Evolutionary conservation across 1,139 yeast genomes (phyloP).

Genomic region (Debaryomycetaceae sp.): DNA sequence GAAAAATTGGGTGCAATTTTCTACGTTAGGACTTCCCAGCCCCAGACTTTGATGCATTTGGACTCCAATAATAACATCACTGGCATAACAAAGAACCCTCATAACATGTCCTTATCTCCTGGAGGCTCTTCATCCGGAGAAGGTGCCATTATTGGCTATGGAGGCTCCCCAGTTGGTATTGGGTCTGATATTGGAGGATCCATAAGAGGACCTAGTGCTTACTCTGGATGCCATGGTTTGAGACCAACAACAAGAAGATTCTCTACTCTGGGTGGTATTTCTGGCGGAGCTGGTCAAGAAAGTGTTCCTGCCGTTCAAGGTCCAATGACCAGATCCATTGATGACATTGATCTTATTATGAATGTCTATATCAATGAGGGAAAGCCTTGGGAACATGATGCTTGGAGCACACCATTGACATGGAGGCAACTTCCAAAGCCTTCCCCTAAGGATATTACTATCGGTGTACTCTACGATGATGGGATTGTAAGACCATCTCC

Average conservation of each 20-base stretch:
- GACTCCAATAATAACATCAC: conserved; percentile 40
- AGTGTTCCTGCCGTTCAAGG: conserved; percentile 60
- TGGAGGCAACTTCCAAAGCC: conserved; percentile 58
- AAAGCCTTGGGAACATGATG: conserved; percentile 68
- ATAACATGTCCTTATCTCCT: conserved; percentile 36
- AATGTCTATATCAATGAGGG: conserved; percentile 56
- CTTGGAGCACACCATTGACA: conserved; percentile 51
- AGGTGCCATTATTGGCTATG: conserved; percentile 64
- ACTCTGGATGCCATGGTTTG: conserved; percentile 62
- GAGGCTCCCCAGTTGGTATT: conserved; percentile 63
- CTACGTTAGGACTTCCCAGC: conserved; percentile 45
- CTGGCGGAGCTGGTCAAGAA: conserved; percentile 58
- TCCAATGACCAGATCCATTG: conserved; percentile 58
- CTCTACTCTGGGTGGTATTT: conserved; percentile 47
- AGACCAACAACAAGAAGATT: conserved; percentile 68
- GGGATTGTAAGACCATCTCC: conserved; percentile 46
- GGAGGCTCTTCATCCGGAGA: conserved; percentile 80
- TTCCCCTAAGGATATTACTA: conserved; percentile 32
- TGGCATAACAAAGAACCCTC: conserved; percentile 40
- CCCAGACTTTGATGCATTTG: conserved; percentile 49
- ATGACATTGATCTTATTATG: conserved; percentile 64
- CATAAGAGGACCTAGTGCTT: conserved; percentile 74
- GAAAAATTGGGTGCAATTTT: conserved; percentile 67
- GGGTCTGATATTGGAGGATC: conserved; percentile 84
- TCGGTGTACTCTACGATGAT: conserved; percentile 41